Conservation (phyloP, 192 early-diverging fungal genomes). For the Phycomyces nitens region DNA sequence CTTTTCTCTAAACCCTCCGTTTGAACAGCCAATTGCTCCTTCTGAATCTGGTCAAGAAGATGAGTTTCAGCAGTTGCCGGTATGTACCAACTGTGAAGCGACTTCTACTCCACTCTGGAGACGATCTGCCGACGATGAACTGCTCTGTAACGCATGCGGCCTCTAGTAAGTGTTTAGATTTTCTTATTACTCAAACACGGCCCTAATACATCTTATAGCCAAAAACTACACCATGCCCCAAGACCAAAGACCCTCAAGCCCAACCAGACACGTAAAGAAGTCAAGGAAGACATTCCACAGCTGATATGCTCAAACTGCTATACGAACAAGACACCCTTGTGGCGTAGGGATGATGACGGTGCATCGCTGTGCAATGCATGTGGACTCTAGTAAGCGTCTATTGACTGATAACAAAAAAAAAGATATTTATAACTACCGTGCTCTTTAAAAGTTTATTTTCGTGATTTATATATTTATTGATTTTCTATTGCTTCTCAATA, state of each 20-base stretch:
- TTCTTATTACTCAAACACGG: too few relatives aligned
- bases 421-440: too few relatives aligned
- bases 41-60: neutral
- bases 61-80: conserved; percentile 18
- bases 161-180: conserved; percentile 82
- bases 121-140: conserved; percentile 76
- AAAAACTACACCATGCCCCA: conserved; percentile 79
- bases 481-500: too few relatives aligned
- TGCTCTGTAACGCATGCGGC: conserved; percentile 96
- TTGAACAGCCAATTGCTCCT: neutral
- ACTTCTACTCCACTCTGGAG: conserved; percentile 95
- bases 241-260: conserved; percentile 78
- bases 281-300: conserved; percentile 35
- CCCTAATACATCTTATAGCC: too few relatives aligned
- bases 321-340: conserved; percentile 86
- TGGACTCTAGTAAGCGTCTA: conserved; percentile 42
- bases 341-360: conserved; percentile 69
- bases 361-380: conserved; percentile 53
- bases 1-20: neutral
- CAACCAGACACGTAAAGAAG: conserved; percentile 59
- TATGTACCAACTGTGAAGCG: conserved; percentile 70
- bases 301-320: conserved; percentile 68
- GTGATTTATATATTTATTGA: neutral
- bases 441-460: too few relatives aligned
- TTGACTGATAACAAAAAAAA: neutral